Evolutionary conservation across 805 yeast species (phyloP), one percentile per base, ranked within the genome.

Genomic region (Ogataea trehalophila): DNA sequence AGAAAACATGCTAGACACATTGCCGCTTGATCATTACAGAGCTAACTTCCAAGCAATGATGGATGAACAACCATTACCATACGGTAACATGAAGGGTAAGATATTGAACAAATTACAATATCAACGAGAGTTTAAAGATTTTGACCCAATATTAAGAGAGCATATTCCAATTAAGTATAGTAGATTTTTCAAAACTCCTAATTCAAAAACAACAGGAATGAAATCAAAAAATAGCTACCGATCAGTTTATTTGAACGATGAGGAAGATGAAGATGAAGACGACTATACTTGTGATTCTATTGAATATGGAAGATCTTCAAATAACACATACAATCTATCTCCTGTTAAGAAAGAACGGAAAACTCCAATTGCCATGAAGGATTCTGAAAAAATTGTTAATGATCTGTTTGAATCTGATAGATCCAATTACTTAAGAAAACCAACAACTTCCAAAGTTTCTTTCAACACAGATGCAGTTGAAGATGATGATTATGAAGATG

Each of bases 11-110:
- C 56, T 55, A 16, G 69, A 61, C 45, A 50, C 61, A 13, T 46
- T 65, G 22, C 65, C 65, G 2, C 39, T 61, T 15, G 49, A 51
- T 33, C 59, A 63, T 37, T 66, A 65, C 43, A 58, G 55, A 22
- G 57, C 54, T 31, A 65, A 66, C 51, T 60, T 58, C 36, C 51
- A 56, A 37, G 61, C 66, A 6, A 53, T 65, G 29, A 45, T 56
- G 18, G 50, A 52, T 16, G 56, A 56, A 8, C 45, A 52, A 37
- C 70, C 70, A 6, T 38, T 66, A 2, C 59, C 56, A 9, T 54
- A 52, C 44, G 67, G 70, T 5, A 63, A 60, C 37, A 52, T 63
- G 51, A 56, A 52, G 22, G 69, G 69, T 3, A 52, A 57, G 42
- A 45, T 55, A 6, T 52, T 66, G 17, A 38, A 57, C 29, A 51